These are phyloP conservation scores for Trichoderma semiorbis DNA, from an alignment of 2,329 filamentous ascomycete species.

Conservation along the genomic window DNA sequence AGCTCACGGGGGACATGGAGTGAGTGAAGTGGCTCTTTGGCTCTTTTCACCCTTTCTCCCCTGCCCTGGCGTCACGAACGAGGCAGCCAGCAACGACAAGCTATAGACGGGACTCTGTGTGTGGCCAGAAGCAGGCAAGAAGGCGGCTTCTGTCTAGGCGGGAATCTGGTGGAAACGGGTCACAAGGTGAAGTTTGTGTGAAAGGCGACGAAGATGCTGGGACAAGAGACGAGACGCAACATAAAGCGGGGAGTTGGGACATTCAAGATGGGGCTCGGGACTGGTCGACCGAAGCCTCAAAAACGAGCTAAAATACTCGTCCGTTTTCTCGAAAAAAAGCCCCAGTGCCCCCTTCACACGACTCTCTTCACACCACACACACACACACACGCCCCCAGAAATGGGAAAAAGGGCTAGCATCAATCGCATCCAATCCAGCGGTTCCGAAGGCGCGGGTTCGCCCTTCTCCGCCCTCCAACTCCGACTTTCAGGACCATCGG, in stretches of 20 bases:
- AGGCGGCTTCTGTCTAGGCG: not conserved
- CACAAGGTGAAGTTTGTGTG: not conserved
- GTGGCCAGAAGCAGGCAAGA: not conserved
- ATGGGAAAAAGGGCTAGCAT: not conserved
- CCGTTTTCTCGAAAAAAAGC: not conserved
- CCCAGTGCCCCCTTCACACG: not conserved
- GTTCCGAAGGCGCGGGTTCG: slow-evolving; percentile 9
- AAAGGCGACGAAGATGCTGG: not conserved
- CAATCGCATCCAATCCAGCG: slow-evolving; percentile 4
- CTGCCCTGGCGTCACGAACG: not conserved
- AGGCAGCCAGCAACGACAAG: not conserved
- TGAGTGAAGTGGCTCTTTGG: not conserved
- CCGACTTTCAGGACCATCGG: not conserved
- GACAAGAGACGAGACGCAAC: not conserved
- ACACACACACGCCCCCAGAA: not conserved
- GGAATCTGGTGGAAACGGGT: not conserved
- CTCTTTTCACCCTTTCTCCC: not conserved
- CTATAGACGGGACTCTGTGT: not conserved
- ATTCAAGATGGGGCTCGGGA: not conserved
- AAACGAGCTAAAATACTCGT: slow-evolving; percentile 2
- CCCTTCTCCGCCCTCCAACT: not conserved
- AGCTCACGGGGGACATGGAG: not conserved
- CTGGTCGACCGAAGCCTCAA: slow-evolving; percentile 14
- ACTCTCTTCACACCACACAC: no score
- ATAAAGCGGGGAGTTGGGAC: slow-evolving; percentile 17